Evolutionary conservation across 306 rosid genomes (phyloP), one percentile per base, ranked within the genome.

Genomic region (Clitoria ternatea): DNA sequence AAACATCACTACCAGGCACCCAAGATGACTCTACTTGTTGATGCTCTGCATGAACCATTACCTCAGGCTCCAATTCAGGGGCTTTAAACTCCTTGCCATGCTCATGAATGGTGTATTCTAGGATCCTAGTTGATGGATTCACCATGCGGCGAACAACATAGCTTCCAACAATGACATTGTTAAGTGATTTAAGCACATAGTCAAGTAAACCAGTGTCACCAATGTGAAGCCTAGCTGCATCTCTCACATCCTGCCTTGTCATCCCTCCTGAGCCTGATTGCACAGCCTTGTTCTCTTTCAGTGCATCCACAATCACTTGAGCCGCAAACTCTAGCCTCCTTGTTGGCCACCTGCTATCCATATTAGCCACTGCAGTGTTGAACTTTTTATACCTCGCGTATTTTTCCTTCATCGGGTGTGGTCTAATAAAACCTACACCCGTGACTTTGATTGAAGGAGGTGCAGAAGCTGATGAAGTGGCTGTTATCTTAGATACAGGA

Each of bases 331-430:
- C 93, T 29, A 89, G 77, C 50, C 97, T 83, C 70, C 96, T 85
- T 22, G 83, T 72, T 3, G 97, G 96, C 98, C 98, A 93, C 74
- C 98, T 85, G 69, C 97, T 93, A 73, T 93, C 98, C 97, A 90
- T 90, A 64, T 66, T 85, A 12, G 85, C 76, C 59, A 93, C 72
- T 7, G 79, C 86, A 11, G 54, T 75, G 52, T 80, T 70, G 84
- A 93, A 93, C 44, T 73, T 90, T 75, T 79, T 90, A 47, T 82
- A 84, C 89, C 73, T 87, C 0, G 22, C 70, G 7, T 87, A 72
- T 59, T 85, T 88, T 22, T 92, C 93, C 82, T 88, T 92, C 64
- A 15, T 44, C 0, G 53, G 74, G 42, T 40, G 66, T 52, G 83
- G n/a, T n/a, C n/a, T n/a, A n/a, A n/a, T n/a, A n/a, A n/a, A n/a